A percentile compares a stretch with the other conserved stretches of the same genome.
Evolutionary conservation across 2,329 filamentous ascomycete genomes (phyloP).

Genomic region (Biscogniauxia mediterranea): DNA sequence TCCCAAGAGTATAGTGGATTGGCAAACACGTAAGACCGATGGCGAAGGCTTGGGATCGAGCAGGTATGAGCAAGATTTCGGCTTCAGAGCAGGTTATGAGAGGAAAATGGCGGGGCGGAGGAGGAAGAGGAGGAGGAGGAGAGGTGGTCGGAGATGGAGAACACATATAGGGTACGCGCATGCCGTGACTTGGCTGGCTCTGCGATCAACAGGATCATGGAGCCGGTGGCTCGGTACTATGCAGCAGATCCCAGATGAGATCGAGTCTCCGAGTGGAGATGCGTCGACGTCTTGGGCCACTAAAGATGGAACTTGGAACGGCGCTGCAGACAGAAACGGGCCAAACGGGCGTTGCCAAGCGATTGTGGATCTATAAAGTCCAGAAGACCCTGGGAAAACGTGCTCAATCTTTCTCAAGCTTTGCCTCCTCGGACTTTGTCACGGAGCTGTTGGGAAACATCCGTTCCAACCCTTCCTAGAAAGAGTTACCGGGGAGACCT

Average conservation of each 20-base stretch:
- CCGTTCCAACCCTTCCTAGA: background rate
- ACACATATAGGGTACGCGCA: background rate
- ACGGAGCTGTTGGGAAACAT: background rate
- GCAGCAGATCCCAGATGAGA: background rate
- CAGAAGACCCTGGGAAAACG: conserved; percentile 23
- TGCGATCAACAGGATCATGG: background rate
- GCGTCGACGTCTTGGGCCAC: background rate
- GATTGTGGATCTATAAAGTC: conserved; percentile 4
- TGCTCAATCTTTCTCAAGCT: conserved; percentile 34
- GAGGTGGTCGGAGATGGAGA: background rate
- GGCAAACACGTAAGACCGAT: background rate
- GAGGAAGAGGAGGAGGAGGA: background rate
- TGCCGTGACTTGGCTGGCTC: background rate
- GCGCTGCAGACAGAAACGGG: background rate
- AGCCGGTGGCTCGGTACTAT: background rate
- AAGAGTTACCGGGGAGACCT: background rate
- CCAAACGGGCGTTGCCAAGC: conserved; percentile 14
- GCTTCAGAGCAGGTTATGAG: conserved; percentile 15
- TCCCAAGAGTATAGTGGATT: background rate
- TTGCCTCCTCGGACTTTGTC: background rate
- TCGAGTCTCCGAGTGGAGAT: background rate
- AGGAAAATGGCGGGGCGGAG: background rate
- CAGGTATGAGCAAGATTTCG: conserved; percentile 22
- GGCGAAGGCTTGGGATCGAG: conserved; percentile 10
- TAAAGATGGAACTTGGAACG: background rate